Percentiles rank a stretch among this genome's conserved stretches.
Evolutionary conservation across 345 rosid species (phyloP).

Genomic region (Populus davidiana): DNA sequence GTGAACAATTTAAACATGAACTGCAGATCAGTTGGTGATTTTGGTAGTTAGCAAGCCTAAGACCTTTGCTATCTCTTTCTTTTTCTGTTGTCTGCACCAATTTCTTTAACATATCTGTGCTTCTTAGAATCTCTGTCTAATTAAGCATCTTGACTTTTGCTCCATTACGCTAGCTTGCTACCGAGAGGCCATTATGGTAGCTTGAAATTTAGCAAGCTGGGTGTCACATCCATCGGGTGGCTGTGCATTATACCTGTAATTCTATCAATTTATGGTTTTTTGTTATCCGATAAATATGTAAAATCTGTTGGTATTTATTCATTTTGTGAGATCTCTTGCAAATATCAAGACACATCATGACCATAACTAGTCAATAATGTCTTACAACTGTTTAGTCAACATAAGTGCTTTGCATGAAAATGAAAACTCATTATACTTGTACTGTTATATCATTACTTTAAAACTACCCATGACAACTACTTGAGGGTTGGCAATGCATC

Average conservation of each 20-base stretch:
- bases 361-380: not conserved
- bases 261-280: not conserved
- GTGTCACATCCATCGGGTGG: not conserved
- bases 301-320: not conserved
- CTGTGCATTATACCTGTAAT: not conserved
- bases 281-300: not conserved
- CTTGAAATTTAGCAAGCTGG: not conserved
- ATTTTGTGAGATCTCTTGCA: not conserved
- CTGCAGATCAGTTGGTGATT: not conserved
- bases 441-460: not conserved
- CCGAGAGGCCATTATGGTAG: not conserved
- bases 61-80: not conserved
- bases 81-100: not conserved
- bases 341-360: not conserved
- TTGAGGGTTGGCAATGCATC: not conserved
- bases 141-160: not conserved
- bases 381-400: not conserved
- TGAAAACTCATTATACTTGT: not conserved
- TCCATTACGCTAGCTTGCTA: not conserved
- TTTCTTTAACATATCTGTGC: not conserved
- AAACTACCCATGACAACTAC: not conserved
- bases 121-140: not conserved
- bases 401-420: not conserved
- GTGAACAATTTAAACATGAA: not conserved
- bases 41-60: not conserved